These are phyloP conservation scores for Corylus avellana DNA, from an alignment of 306 rosid genomes.

Conservation along the genomic window DNA sequence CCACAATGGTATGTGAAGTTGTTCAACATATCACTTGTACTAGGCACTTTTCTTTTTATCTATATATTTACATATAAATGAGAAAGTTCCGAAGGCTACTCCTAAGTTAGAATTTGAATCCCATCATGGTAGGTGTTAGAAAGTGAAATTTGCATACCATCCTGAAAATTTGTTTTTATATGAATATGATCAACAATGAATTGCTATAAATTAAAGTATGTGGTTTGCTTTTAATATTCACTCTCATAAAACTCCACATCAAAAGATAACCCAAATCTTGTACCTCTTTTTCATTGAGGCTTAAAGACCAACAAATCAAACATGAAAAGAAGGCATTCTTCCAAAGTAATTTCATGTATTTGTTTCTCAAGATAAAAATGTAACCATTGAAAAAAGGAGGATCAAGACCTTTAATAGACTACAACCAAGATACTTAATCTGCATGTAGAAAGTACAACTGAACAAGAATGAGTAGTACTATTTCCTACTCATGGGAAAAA, in stretches of 20 bases:
- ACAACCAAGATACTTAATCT: no score
- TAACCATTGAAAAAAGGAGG: no score
- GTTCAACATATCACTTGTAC: background rate
- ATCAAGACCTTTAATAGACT: no score
- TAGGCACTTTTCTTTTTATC: background rate
- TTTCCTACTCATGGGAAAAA: no score
- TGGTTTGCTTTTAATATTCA: background rate
- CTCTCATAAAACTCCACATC: background rate
- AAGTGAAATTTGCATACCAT: background rate
- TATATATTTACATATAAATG: background rate
- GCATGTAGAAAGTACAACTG: no score
- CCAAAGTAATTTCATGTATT: background rate
- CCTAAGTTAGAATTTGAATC: slow-evolving; percentile 12
- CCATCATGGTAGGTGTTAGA: background rate
- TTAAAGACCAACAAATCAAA: background rate
- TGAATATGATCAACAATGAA: slow-evolving; percentile 11
- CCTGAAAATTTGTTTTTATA: slow-evolving; percentile 11
- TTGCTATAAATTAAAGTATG: background rate
- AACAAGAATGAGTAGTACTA: no score
- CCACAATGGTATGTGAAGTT: background rate
- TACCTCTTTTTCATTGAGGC: background rate
- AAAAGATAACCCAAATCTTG: background rate
- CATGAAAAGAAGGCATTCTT: background rate
- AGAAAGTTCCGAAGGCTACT: background rate
- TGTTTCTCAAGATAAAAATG: background rate